These are phyloP conservation scores for Funneliformis geosporum DNA, from an alignment of 192 early-diverging fungal genomes.

Conservation along the genomic window DNA sequence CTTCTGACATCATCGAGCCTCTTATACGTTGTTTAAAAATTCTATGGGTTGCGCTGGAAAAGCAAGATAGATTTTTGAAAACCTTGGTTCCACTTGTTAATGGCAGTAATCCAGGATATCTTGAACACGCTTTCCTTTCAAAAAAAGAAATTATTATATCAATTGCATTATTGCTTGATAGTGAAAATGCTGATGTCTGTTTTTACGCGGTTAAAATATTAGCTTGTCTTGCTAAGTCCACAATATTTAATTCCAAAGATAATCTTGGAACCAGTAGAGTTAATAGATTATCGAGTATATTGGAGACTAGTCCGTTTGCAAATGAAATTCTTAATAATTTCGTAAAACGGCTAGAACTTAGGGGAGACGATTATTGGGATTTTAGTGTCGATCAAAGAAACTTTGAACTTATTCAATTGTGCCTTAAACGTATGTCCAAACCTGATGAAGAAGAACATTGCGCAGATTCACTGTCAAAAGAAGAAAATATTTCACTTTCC, in stretches of 20 bases:
- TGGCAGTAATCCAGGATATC: constrained; percentile 43
- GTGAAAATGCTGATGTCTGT: constrained; percentile 70
- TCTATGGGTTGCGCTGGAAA: constrained; percentile 62
- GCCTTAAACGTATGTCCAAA: constrained; percentile 41
- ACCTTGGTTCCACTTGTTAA: constrained; percentile 60
- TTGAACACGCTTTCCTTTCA: constrained; percentile 81
- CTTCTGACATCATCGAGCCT: constrained; percentile 42
- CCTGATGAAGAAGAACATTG: constrained; percentile 19
- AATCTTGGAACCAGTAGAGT: constrained; percentile 2
- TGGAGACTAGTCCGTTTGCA: constrained; percentile 44
- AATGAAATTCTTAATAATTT: constrained; percentile 77
- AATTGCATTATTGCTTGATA: constrained; percentile 72
- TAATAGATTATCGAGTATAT: constrained; percentile 18
- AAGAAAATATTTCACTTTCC: constrained; percentile 33
- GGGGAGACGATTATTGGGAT: constrained; percentile 40
- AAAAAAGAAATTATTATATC: constrained; percentile 67
- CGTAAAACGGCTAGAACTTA: constrained; percentile 70
- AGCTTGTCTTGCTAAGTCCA: constrained; percentile 68
- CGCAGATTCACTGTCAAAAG: constrained; percentile 44
- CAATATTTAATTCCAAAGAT: constrained; percentile 62
- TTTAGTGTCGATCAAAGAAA: constrained; percentile 24
- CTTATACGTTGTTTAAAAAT: constrained; percentile 59
- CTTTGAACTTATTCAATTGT: constrained; percentile 35
- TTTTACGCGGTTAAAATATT: constrained; percentile 72
- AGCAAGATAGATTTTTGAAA: constrained; percentile 77